These are phyloP conservation scores for Carpinus viminea DNA, from an alignment of 306 rosid genomes.

Conservation along the genomic window DNA sequence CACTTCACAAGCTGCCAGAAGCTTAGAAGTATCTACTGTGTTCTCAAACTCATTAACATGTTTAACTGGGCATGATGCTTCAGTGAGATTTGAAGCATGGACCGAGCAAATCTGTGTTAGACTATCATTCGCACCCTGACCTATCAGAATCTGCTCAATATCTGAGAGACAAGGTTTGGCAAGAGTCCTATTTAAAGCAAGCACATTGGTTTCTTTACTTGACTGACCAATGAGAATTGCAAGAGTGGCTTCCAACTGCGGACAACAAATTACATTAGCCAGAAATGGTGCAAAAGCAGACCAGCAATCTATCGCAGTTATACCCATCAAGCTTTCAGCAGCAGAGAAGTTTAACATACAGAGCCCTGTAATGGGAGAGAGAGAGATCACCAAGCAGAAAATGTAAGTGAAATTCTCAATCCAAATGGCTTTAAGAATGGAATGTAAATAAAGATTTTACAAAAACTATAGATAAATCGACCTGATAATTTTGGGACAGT, in stretches of 20 bases:
- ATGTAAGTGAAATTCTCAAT: neutral
- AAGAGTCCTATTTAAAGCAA: slow-evolving; percentile 66
- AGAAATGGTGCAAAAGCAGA: slow-evolving; percentile 70
- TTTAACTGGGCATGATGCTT: slow-evolving; percentile 76
- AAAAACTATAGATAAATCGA: slow-evolving; percentile 15
- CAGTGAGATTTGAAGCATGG: slow-evolving; percentile 68
- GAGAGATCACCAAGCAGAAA: slow-evolving; percentile 11
- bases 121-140: slow-evolving; percentile 69
- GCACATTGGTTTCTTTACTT: slow-evolving; percentile 63
- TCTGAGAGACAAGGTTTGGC: slow-evolving; percentile 82
- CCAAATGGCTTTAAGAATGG: slow-evolving; percentile 11
- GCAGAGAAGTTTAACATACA: slow-evolving; percentile 77
- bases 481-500: slow-evolving; percentile 86
- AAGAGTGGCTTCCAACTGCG: slow-evolving; percentile 93
- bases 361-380: slow-evolving; percentile 51
- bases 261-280: slow-evolving; percentile 96
- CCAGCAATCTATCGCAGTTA: slow-evolving; percentile 88
- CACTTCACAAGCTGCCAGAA: slow-evolving; percentile 78
- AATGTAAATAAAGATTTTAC: slow-evolving; percentile 9
- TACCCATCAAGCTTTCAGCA: slow-evolving; percentile 69
- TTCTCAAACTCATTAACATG: slow-evolving; percentile 63
- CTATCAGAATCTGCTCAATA: slow-evolving; percentile 79
- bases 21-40: slow-evolving; percentile 69
- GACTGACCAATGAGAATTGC: slow-evolving; percentile 86
- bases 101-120: slow-evolving; percentile 68